Evolutionary conservation across 495 filamentous ascomycete genomes (phyloP), one percentile per base, ranked within the genome.

Genomic region (Baudoinia panamericana): DNA sequence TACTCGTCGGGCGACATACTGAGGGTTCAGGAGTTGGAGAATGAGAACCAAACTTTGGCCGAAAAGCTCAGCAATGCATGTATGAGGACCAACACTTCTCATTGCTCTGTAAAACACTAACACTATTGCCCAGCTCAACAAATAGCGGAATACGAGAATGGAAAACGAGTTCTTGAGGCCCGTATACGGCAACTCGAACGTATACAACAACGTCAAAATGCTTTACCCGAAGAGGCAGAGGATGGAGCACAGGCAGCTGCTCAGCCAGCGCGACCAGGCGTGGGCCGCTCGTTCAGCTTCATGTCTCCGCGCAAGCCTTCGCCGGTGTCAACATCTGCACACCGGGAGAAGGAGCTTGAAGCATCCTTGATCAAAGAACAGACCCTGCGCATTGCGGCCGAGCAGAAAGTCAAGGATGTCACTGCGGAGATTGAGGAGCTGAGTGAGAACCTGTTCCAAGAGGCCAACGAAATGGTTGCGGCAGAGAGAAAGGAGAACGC

Each of bases 401-500:
- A 97, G 62, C 66, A 68, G 25, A 71, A 74, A 45, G 65, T 93
- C 22, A 67, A 65, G 50, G 72, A 78, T 39, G 78, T 84, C 21
- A 79, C 69, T 35, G 68, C 63, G 0, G 90, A 97, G 63, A 68
- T 97, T 11, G 92, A 96, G 58, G 90, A 97, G 53, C 64, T 97
- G 49, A 84, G 75, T 24, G 80, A 76, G 31, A 73, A 78, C 48
- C 65, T 97, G 36, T 97, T 97, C 62, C 76, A 83, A 56, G 78
- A 93, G 60, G 90, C 90, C 13, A 96, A 96, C 53, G 83, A 93
- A 66, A 96, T 97, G 88, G 90, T 97, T 18, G 84, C 88, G 12
- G 64, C 74, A 52, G 90, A 96, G 67, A 68, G 90, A 31, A 75
- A 79, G 56, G 83, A 81, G 24, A 64, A 84, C 28, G 82, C 80